Percentiles rank a stretch among this genome's conserved stretches.
These are phyloP conservation scores for Miscanthus sacchariflorus DNA, from an alignment of 202 grass and related monocot species.

Conservation along the genomic window DNA sequence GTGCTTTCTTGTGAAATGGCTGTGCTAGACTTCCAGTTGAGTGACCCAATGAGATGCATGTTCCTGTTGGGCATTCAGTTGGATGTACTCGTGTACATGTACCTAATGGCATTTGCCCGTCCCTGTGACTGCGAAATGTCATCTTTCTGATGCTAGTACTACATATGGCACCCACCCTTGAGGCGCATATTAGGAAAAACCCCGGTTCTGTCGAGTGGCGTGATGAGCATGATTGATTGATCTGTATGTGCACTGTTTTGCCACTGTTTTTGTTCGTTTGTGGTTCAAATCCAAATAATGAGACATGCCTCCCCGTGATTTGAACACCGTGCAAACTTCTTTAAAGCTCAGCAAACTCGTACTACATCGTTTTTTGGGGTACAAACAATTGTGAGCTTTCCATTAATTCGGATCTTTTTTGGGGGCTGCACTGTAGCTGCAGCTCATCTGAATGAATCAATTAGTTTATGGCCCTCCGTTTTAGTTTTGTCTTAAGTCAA, in stretches of 20 bases:
- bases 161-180: conserved; percentile 30
- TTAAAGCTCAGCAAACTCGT: conserved; percentile 2
- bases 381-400: not conserved
- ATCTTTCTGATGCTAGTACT: conserved; percentile 22
- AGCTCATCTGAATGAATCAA: not conserved
- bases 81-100: not conserved
- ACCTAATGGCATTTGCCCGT: conserved; percentile 48
- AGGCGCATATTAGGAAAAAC: conserved; percentile 34
- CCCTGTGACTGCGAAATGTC: conserved; percentile 22
- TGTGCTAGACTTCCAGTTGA: conserved; percentile 17
- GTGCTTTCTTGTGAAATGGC: conserved; percentile 48
- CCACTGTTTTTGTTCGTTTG: not conserved
- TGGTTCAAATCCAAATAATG: not conserved
- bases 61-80: not conserved
- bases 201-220: not conserved
- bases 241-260: not conserved
- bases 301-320: conserved; percentile 21
- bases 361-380: not conserved
- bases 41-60: conserved; percentile 28
- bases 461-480: not conserved
- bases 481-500: too few species aligned
- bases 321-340: not conserved
- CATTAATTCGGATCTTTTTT: not conserved
- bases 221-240: not conserved
- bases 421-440: too few species aligned